Percentiles rank a stretch among this genome's conserved stretches.
Evolutionary conservation across 768 basidiomycete species (phyloP).

Genomic region (Hypholoma fasciculare): DNA sequence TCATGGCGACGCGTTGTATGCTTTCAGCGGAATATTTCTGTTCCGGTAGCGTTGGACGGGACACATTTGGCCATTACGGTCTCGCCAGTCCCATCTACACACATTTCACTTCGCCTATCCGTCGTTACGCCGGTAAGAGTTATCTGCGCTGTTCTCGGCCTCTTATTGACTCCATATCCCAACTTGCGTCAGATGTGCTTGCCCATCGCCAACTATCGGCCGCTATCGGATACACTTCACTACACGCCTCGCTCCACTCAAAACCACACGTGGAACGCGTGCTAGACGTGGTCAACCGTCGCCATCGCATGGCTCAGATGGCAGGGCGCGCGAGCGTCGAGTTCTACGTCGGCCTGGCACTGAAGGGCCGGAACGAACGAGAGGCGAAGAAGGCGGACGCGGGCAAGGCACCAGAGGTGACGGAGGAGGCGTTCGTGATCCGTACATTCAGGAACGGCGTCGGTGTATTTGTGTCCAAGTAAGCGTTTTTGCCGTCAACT

Average conservation of each 20-base stretch:
- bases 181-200: conserved; percentile 66
- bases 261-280: conserved; percentile 86
- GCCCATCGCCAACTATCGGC: conserved; percentile 93
- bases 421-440: conserved; percentile 91
- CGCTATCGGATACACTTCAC: conserved; percentile 78
- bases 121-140: conserved; percentile 86
- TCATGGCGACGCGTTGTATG: conserved; percentile 99
- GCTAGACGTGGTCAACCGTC: conserved; percentile 82
- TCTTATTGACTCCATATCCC: not conserved
- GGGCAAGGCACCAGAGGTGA: conserved; percentile 35
- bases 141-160: not conserved
- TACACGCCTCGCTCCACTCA: conserved; percentile 88
- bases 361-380: conserved; percentile 66
- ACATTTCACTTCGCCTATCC: conserved; percentile 97
- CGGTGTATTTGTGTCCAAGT: conserved; percentile 96
- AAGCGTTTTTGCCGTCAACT: conserved; percentile 26
- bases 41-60: conserved; percentile 88
- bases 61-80: conserved; percentile 96
- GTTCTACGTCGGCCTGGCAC: conserved; percentile 93
- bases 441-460: conserved; percentile 93
- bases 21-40: conserved; percentile 97
- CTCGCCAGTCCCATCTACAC: conserved; percentile 98
- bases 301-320: conserved; percentile 97
- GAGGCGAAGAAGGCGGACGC: conserved; percentile 28
- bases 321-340: conserved; percentile 95